Evolutionary conservation across 345 rosid genomes (phyloP).

Genomic region (Sisymbrium altissimum): DNA sequence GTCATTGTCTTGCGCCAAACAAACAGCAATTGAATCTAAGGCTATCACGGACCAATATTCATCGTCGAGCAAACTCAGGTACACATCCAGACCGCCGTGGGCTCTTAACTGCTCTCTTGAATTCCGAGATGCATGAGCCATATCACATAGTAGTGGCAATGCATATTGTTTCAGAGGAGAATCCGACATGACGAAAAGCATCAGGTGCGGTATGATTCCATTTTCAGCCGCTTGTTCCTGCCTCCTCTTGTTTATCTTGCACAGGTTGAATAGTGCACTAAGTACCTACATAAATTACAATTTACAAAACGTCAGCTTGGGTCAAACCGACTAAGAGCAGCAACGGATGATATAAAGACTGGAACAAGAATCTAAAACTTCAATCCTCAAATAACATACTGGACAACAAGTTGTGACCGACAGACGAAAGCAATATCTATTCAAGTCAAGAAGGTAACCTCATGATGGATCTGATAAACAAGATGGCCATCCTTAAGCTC

Average conservation of each 20-base stretch:
- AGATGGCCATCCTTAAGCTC: conserved; percentile 84
- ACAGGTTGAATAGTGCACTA: conserved; percentile 88
- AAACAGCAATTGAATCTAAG: conserved; percentile 92
- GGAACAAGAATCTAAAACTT: background rate
- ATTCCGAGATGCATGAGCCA: conserved; percentile 99
- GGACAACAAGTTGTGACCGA: background rate
- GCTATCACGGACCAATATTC: conserved; percentile 90
- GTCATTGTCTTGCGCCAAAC: conserved; percentile 98
- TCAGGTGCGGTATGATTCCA: conserved; percentile 97
- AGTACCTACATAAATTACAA: conserved; percentile 63
- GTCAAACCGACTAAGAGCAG: background rate
- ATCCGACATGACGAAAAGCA: conserved; percentile 75
- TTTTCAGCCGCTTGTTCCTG: conserved; percentile 99
- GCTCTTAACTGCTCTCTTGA: conserved; percentile 97
- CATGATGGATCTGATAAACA: conserved; percentile 69
- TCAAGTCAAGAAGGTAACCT: conserved; percentile 50
- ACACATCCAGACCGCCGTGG: conserved; percentile 94
- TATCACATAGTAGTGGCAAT: conserved; percentile 90
- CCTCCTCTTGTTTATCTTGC: conserved; percentile 99
- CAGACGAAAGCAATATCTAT: background rate
- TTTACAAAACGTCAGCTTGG: background rate
- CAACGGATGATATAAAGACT: background rate
- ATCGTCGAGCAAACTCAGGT: conserved; percentile 86
- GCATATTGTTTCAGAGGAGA: conserved; percentile 84
- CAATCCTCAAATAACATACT: conserved; percentile 1